Percentiles rank a stretch among this genome's conserved stretches.
phyloP scores from a whole-genome alignment of 805 yeast genomes.

The Sugiyamaella floridensis region DNA sequence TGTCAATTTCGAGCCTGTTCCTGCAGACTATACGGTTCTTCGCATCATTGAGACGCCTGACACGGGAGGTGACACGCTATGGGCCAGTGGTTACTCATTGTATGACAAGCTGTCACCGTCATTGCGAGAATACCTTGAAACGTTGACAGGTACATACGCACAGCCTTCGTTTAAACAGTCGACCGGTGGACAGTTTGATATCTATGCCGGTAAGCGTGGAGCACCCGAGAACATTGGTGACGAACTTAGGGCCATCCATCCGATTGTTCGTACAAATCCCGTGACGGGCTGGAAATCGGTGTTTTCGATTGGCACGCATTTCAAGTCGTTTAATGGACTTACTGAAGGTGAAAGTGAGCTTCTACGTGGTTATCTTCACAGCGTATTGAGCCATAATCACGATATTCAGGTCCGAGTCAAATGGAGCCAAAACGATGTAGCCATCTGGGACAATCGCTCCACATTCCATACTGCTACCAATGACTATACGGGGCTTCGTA shows the following conservation, averaged over 20 bases:
- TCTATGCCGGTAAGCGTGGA: slow-evolving; percentile 23
- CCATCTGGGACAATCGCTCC: slow-evolving; percentile 73
- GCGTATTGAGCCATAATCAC: slow-evolving; percentile 42
- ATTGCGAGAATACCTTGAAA: slow-evolving; percentile 41
- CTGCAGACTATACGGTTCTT: slow-evolving; percentile 66
- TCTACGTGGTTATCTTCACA: slow-evolving; percentile 41
- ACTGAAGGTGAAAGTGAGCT: slow-evolving; percentile 44
- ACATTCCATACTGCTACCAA: slow-evolving; percentile 57
- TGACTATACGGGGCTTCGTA: slow-evolving; percentile 34
- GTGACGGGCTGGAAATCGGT: slow-evolving; percentile 58
- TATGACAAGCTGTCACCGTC: slow-evolving; percentile 47
- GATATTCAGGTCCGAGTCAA: slow-evolving; percentile 25
- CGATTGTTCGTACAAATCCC: slow-evolving; percentile 58
- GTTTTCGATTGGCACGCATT: slow-evolving; percentile 47
- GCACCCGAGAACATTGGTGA: slow-evolving; percentile 27
- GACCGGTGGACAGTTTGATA: slow-evolving; percentile 12
- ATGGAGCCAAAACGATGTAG: slow-evolving; percentile 67
- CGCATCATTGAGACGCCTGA: slow-evolving; percentile 55
- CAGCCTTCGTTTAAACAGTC: slow-evolving; percentile 19
- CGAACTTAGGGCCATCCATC: slow-evolving; percentile 36
- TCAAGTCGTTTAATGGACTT: slow-evolving; percentile 45
- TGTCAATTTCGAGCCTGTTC: slow-evolving; percentile 68
- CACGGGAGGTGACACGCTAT: slow-evolving; percentile 48
- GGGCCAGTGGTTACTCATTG: slow-evolving; percentile 48
- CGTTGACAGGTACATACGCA: slow-evolving; percentile 23